phyloP scores from a whole-genome alignment of 1,139 yeast genomes.

The Geotrichum phurueaensis region DNA sequence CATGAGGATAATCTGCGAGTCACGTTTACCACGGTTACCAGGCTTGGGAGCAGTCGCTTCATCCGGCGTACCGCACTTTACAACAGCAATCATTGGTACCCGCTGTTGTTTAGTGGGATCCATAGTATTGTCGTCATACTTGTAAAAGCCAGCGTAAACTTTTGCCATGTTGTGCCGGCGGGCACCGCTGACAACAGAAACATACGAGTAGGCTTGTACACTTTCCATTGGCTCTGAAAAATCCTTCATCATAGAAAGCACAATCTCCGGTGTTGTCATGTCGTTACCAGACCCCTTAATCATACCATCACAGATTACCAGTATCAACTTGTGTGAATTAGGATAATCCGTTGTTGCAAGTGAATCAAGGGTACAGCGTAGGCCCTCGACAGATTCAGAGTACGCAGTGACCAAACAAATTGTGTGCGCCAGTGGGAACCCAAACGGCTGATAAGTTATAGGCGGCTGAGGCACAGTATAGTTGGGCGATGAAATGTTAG shows the following conservation, averaged over 20 bases:
- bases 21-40: constrained; percentile 36
- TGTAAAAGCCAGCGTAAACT: constrained; percentile 34
- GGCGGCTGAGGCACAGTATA: constrained; percentile 88
- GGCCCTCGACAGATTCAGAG: constrained; percentile 30
- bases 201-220: constrained; percentile 28
- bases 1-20: constrained; percentile 35
- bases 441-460: constrained; percentile 77
- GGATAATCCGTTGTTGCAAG: constrained; percentile 31
- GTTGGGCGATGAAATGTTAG: constrained; percentile 43
- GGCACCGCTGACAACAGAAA: constrained; percentile 32
- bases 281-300: constrained; percentile 29
- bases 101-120: constrained; percentile 70
- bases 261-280: constrained; percentile 32
- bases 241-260: constrained; percentile 59
- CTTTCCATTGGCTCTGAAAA: constrained; percentile 27
- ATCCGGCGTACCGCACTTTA: constrained; percentile 31
- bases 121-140: constrained; percentile 42
- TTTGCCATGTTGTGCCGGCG: constrained; percentile 32
- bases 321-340: constrained; percentile 28
- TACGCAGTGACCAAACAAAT: constrained; percentile 35
- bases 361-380: constrained; percentile 31
- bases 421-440: constrained; percentile 62
- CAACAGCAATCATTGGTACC: constrained; percentile 35
- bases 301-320: constrained; percentile 34
- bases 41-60: constrained; percentile 40